Conservation (phyloP, 306 rosid genomes). For the Cucurbita argyrosperma region DNA sequence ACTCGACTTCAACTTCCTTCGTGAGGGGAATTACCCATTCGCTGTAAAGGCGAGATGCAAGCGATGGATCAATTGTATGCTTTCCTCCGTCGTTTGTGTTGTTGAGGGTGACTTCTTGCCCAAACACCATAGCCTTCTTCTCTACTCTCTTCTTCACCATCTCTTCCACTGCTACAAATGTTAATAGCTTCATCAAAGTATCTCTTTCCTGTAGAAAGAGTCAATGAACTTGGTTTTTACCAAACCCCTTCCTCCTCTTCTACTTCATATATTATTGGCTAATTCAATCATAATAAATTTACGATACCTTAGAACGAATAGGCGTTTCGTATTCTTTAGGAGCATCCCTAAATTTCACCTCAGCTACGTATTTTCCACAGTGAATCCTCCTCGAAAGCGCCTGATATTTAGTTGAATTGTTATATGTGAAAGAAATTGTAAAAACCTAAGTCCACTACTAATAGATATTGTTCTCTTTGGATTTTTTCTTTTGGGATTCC, state of each 20-base stretch:
- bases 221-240: not conserved
- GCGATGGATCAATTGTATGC: conserved; percentile 44
- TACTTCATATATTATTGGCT: not conserved
- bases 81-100: conserved; percentile 2
- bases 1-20: conserved; percentile 68
- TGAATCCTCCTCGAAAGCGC: conserved; percentile 86
- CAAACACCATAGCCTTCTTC: conserved; percentile 61
- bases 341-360: conserved; percentile 69
- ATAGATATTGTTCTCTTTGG: too few relatives aligned
- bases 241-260: not conserved
- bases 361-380: conserved; percentile 85
- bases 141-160: conserved; percentile 66
- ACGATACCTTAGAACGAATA: conserved; percentile 56
- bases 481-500: too few relatives aligned
- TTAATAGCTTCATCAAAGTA: conserved; percentile 71
- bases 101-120: conserved; percentile 40
- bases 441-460: too few relatives aligned
- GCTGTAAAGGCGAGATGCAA: conserved; percentile 40
- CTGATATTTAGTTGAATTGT: conserved; percentile 15
- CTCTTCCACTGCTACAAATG: conserved; percentile 56
- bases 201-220: conserved; percentile 41
- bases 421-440: not conserved
- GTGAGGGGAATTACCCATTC: conserved; percentile 86
- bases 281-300: not conserved
- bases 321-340: conserved; percentile 67